Conservation (phyloP, 345 rosid genomes). For the Trapa bicornis region DNA sequence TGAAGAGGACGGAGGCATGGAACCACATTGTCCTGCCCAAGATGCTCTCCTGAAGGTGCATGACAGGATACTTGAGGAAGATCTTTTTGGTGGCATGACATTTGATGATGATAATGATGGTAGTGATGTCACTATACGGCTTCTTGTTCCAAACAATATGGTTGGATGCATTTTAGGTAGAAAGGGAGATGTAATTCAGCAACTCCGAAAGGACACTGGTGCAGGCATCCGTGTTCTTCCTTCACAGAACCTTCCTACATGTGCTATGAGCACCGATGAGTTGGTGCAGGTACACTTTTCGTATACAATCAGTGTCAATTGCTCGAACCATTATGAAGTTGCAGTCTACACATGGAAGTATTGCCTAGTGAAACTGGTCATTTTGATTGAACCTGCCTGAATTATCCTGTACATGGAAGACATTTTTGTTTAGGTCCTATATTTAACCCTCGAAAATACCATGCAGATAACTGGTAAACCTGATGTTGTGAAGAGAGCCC, state of each 20-base stretch:
- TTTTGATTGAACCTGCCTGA: background rate
- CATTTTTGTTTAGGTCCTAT: background rate
- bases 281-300: slow-evolving; percentile 40
- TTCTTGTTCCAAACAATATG: slow-evolving; percentile 45
- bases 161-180: slow-evolving; percentile 52
- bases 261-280: slow-evolving; percentile 47
- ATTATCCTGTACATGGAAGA: background rate
- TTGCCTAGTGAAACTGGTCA: background rate
- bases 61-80: slow-evolving; percentile 34
- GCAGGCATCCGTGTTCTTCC: slow-evolving; percentile 48
- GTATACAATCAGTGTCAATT: background rate
- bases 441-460: slow-evolving; percentile 9
- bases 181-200: slow-evolving; percentile 46
- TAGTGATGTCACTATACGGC: slow-evolving; percentile 25
- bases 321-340: background rate
- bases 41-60: slow-evolving; percentile 53
- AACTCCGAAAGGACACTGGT: slow-evolving; percentile 41
- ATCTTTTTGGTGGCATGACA: slow-evolving; percentile 30
- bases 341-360: background rate
- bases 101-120: slow-evolving; percentile 28
- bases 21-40: slow-evolving; percentile 47
- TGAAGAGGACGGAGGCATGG: slow-evolving; percentile 16
- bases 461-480: slow-evolving; percentile 51
- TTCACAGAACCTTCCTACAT: slow-evolving; percentile 35
- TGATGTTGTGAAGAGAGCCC: slow-evolving; percentile 35